Evolutionary conservation across 2,329 filamentous ascomycete genomes (phyloP), one percentile per base, ranked within the genome.

Genomic region (Calcarisporium arbuscula): DNA sequence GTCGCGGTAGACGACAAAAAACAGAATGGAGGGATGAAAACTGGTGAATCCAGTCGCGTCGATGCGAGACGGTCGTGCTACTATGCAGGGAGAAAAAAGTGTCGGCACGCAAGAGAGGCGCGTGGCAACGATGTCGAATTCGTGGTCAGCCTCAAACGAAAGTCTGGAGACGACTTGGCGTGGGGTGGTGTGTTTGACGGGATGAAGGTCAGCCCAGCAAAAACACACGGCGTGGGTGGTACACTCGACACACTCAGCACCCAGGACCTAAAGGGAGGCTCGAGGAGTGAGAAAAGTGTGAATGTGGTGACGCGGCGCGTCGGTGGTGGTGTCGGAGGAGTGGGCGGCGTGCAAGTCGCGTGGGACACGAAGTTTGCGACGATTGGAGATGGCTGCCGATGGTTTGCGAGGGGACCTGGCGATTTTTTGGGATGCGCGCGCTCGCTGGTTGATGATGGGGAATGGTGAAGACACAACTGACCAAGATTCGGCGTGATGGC

Each of bases 361-460:
- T 71, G 64, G 62, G 64, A 67, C 64, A 62, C 60, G 61, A 63
- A 64, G 62, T 63, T 65, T 60, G 64, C 62, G 62, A 62, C 57
- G 58, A 66, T 62, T 68, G 59, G 58, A 61, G 70, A 75, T 74
- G 70, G 65, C 57, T 62, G 61, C 68, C 61, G 71, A 76, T 76
- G 70, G 60, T 68, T 69, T 67, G 66, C 65, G 65, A 68, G 65
- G 67, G 61, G 68, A 67, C 70, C 64, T 68, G 68, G 69, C 65
- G 71, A 73, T 72, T 69, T 72, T 72, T 73, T 68, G 61, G 52
- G 70, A 75, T 76, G 71, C 71, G 72, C 70, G 71, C 67, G 57
- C 63, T 69, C 60, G 61, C 64, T 62, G 52, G 51, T 60, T 62
- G 60, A 65, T 65, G 62, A 67, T 65, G 62, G 60, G 30, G 67